phyloP scores from a whole-genome alignment of 495 filamentous ascomycete species.

The Durotheca rogersii region DNA sequence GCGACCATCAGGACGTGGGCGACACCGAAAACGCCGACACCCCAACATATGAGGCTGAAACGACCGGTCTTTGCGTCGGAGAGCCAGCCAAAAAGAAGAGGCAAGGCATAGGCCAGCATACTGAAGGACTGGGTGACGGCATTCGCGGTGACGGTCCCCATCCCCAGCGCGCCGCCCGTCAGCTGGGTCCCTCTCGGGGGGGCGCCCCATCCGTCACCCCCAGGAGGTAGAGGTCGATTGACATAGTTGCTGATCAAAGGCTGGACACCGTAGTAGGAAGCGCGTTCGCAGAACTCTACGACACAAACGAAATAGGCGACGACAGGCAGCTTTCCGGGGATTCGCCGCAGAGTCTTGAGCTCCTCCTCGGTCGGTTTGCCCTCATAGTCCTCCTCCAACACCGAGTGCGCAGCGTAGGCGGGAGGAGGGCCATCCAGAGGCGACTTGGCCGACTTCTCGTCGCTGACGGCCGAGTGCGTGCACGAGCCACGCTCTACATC shows the following conservation, averaged over 20 bases:
- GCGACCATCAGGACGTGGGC: constrained; percentile 65
- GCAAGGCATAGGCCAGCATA: constrained; percentile 61
- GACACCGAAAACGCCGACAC: constrained; percentile 62
- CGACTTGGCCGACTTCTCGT: constrained; percentile 31
- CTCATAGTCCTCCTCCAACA: constrained; percentile 45
- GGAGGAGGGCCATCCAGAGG: constrained; percentile 29
- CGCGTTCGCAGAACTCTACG: constrained; percentile 62
- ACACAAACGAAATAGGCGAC: constrained; percentile 58
- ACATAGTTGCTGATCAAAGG: constrained; percentile 61
- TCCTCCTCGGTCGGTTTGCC: constrained; percentile 61
- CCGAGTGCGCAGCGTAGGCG: constrained; percentile 32
- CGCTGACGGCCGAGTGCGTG: constrained; percentile 14
- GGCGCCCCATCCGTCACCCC: constrained; percentile 63
- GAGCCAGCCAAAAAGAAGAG: constrained; percentile 58
- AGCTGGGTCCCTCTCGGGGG: constrained; percentile 54
- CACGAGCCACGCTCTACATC: constrained; percentile 17
- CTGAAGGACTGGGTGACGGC: constrained; percentile 60
- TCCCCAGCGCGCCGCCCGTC: constrained; percentile 59
- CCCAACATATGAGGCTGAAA: constrained; percentile 62
- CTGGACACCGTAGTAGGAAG: constrained; percentile 59
- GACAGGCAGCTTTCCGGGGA: constrained; percentile 54
- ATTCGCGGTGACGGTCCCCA: constrained; percentile 61
- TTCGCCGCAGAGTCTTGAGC: constrained; percentile 53
- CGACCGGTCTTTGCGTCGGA: constrained; percentile 60
- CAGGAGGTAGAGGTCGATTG: constrained; percentile 54